phyloP scores from a whole-genome alignment of 1,284 basidiomycete species.

The Cryptococcus sp. region DNA sequence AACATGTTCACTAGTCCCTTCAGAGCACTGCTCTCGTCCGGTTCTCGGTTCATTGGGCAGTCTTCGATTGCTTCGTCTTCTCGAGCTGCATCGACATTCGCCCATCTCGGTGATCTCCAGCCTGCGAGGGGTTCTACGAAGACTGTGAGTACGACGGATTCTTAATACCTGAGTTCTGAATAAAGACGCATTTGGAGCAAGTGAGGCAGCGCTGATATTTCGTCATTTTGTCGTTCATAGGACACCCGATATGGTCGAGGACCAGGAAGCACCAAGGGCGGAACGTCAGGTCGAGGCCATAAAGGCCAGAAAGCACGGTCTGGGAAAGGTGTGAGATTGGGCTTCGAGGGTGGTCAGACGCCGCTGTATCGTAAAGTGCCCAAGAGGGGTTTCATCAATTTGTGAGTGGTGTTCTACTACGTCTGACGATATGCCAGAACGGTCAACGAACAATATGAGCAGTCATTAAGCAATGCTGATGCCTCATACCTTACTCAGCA shows the following conservation, averaged over 20 bases:
- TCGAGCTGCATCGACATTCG: constrained; percentile 29
- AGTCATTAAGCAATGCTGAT: neutral
- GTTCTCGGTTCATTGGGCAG: constrained; percentile 17
- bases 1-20: constrained; percentile 24
- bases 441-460: no score
- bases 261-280: constrained; percentile 84
- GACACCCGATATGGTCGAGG: constrained; percentile 94
- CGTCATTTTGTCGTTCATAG: constrained; percentile 53
- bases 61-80: constrained; percentile 18
- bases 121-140: constrained; percentile 46
- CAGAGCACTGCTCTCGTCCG: constrained; percentile 19
- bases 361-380: constrained; percentile 89
- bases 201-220: neutral
- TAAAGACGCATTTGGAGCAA: neutral
- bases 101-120: constrained; percentile 40
- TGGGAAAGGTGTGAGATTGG: constrained; percentile 82
- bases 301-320: constrained; percentile 95
- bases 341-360: constrained; percentile 96
- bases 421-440: no score
- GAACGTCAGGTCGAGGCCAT: constrained; percentile 88
- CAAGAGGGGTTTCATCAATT: constrained; percentile 91
- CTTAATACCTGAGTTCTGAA: neutral
- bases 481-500: constrained; percentile 55
- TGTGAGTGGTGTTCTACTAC: constrained; percentile 60
- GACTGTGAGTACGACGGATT: constrained; percentile 25